These are phyloP conservation scores for Selaginella tamariscina DNA, from an alignment of 75 land plant genomes.

Conservation along the genomic window DNA sequence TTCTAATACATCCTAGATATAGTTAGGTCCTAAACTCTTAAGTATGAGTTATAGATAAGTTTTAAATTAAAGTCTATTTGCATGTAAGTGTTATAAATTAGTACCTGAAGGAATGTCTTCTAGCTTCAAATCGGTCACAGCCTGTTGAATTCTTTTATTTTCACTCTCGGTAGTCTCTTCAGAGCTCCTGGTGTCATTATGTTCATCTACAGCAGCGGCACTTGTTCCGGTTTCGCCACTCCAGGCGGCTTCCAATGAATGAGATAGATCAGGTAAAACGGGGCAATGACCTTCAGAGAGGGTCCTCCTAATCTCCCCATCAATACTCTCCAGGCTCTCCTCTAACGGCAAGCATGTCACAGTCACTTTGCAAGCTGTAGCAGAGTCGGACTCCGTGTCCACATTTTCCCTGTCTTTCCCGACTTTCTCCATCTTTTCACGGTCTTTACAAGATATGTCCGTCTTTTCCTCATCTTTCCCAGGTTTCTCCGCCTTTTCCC, in stretches of 20 bases:
- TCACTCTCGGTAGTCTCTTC: constrained; percentile 22
- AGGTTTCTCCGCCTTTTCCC: not conserved
- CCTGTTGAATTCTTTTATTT: constrained; percentile 39
- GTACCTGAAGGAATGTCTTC: too few relatives aligned
- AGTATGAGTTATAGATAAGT: too few relatives aligned
- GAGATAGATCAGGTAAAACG: constrained; percentile 43
- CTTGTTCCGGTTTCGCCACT: constrained; percentile 34
- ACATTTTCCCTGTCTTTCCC: not conserved
- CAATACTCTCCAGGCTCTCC: not conserved
- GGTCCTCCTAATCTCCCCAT: not conserved
- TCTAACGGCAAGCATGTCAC: not conserved
- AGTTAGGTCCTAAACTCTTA: too few relatives aligned
- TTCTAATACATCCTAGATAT: too few relatives aligned
- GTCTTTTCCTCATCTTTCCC: not conserved
- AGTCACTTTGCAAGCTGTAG: not conserved
- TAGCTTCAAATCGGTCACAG: too few relatives aligned
- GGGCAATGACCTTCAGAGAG: constrained; percentile 27
- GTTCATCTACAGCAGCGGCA: not conserved
- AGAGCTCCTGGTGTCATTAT: not conserved
- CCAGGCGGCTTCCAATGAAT: constrained; percentile 80
- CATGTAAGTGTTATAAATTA: too few relatives aligned
- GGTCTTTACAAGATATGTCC: too few relatives aligned
- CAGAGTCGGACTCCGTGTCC: too few relatives aligned
- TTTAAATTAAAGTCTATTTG: too few relatives aligned
- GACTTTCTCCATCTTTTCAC: not conserved